phyloP scores from a whole-genome alignment of 345 rosid species.

The Streptanthus diversifolius region DNA sequence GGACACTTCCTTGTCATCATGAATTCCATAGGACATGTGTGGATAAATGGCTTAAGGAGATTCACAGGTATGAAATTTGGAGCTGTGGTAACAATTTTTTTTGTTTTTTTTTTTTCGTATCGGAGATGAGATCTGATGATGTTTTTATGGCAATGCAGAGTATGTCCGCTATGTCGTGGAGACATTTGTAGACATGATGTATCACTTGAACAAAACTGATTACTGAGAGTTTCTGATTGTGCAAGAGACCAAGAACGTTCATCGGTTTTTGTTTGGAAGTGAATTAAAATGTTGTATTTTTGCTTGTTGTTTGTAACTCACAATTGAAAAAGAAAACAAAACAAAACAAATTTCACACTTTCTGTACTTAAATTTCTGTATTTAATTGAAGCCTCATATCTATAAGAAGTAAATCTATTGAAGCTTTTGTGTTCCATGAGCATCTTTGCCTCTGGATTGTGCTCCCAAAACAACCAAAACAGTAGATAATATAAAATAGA shows the following conservation, averaged over 20 bases:
- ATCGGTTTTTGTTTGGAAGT: background rate
- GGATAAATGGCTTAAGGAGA: conserved; percentile 98
- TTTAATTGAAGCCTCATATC: conserved; percentile 18
- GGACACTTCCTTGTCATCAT: conserved; percentile 86
- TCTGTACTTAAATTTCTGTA: conserved; percentile 2
- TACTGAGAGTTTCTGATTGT: conserved; percentile 16
- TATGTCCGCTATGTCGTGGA: conserved; percentile 95
- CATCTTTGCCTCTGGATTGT: background rate
- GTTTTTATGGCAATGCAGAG: conserved; percentile 47
- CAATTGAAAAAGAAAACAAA: background rate
- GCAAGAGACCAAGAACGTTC: conserved; percentile 17
- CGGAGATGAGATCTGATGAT: conserved; percentile 18
- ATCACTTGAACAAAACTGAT: conserved; percentile 40
- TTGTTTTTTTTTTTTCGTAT: background rate
- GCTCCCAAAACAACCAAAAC: background rate
- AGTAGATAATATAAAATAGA: background rate
- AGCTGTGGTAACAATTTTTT: background rate
- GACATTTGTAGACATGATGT: conserved; percentile 70
- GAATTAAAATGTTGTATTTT: conserved; percentile 26
- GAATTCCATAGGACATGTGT: conserved; percentile 80
- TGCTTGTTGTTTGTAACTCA: conserved; percentile 20
- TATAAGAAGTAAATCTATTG: conserved; percentile 17
- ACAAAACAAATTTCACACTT: background rate
- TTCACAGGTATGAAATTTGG: conserved; percentile 67
- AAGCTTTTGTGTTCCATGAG: background rate